Base-by-base conservation (phyloP, 768 basidiomycete species). In the Termitomyces sp. region DNA sequence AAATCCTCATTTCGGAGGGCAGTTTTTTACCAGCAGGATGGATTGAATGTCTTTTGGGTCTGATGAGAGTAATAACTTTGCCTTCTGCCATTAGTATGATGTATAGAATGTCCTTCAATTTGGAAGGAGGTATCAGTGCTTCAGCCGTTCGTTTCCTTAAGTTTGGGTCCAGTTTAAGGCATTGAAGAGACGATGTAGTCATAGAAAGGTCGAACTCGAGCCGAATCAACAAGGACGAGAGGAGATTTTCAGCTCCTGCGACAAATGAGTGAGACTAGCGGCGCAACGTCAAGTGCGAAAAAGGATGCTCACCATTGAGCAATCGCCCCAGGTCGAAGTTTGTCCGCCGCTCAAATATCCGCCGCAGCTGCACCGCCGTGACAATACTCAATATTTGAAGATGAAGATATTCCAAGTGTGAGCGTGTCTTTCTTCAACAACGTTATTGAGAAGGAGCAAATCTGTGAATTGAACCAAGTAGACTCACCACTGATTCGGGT, bases 341-440 rank as follows among this genome's bases (percentile, higher is more conserved):
- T 49, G 86, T 90, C 51, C 94, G 80, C 56, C 89, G 78, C 66
- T 94, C 87, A 63, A 99, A 98, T 64, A 96, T 89, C 33, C 84
- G 78, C 31, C 84, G 82, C 3, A 99, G 77, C 68, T 98, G 94
- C 3, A 86, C 77, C 1, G 85, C 88, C 2, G 94, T 91, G 46
- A 97, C 86, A 37, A 97, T 85, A 62, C 91, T 94, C 30, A 98
- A 71, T 55, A 98, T 91, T 71, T 97, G 95, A 2, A 98, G 76
- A 68, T 99, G 90, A 8, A 98, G 76, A 71, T 97, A 97, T 70
- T 98, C 96, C 58, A 99, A 81, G 75, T 98, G 97, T 21, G 85
- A 82, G 54, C 96, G 83, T 62, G 89, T 87, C 96, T 98, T 85
- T 55, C 81, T 85, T 87, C 74, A 78, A 73, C 67, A 77, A 23